Percentiles rank a stretch among this genome's conserved stretches.
phyloP scores from a whole-genome alignment of 1,284 basidiomycete species.

The Macrocybe sp. region DNA sequence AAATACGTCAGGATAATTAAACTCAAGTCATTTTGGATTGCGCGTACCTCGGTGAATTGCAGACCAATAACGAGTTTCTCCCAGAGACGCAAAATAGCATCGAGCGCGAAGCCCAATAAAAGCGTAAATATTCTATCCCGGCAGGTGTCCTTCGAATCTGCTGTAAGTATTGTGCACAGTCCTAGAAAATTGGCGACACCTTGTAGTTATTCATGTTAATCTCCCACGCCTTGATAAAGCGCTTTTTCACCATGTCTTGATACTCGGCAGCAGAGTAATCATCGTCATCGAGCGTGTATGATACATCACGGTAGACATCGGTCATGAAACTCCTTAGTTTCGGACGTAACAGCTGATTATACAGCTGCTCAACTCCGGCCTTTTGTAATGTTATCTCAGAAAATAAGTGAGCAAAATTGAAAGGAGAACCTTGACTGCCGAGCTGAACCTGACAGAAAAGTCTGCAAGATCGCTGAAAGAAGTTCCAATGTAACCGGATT shows the following conservation, averaged over 20 bases:
- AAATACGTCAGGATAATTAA: neutral
- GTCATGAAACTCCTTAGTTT: slow-evolving; percentile 77
- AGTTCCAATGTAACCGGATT: slow-evolving; percentile 29
- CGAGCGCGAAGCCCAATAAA: slow-evolving; percentile 82
- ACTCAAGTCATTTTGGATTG: neutral
- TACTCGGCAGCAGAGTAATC: slow-evolving; percentile 80
- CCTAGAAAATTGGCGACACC: slow-evolving; percentile 34
- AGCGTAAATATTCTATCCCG: slow-evolving; percentile 85
- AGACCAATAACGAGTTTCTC: slow-evolving; percentile 82
- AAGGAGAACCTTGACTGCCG: slow-evolving; percentile 57
- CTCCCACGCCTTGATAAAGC: slow-evolving; percentile 89
- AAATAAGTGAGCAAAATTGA: slow-evolving; percentile 6
- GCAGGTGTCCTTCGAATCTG: slow-evolving; percentile 53
- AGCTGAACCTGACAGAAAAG: slow-evolving; percentile 61
- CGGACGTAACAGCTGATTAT: slow-evolving; percentile 88
- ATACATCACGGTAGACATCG: slow-evolving; percentile 88
- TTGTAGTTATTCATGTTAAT: slow-evolving; percentile 79
- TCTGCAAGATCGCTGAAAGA: slow-evolving; percentile 45
- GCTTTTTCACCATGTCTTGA: slow-evolving; percentile 80
- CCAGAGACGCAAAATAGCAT: slow-evolving; percentile 89
- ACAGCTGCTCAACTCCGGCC: slow-evolving; percentile 89
- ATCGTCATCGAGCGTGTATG: slow-evolving; percentile 89
- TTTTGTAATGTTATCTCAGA: slow-evolving; percentile 24
- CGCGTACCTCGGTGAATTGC: slow-evolving; percentile 79
- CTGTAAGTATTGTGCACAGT: neutral